Percentiles rank a stretch among this genome's conserved stretches.
These are phyloP conservation scores for Annulohypoxylon nitens DNA, from an alignment of 495 filamentous ascomycete species.

Conservation along the genomic window DNA sequence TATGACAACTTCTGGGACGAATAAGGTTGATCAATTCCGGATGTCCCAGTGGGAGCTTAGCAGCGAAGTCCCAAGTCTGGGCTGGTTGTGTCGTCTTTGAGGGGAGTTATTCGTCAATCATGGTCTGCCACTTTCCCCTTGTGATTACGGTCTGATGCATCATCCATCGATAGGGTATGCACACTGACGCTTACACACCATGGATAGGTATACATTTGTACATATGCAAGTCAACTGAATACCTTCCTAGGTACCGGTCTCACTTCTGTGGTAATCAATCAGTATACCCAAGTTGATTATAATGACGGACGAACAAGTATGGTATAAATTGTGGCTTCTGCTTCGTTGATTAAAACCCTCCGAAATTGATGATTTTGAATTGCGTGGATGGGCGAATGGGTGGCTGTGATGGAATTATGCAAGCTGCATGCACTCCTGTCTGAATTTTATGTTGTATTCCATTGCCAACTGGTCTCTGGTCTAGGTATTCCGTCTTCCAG, in stretches of 20 bases:
- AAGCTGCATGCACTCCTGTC: constrained; percentile 48
- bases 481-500: constrained; percentile 11
- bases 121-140: constrained; percentile 6
- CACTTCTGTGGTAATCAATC: background rate
- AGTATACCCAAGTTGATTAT: constrained; percentile 2
- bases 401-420: constrained; percentile 43
- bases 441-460: constrained; percentile 35
- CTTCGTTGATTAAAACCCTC: constrained; percentile 32
- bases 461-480: constrained; percentile 26
- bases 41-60: constrained; percentile 28
- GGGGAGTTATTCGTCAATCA: constrained; percentile 18
- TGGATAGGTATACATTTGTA: background rate
- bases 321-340: constrained; percentile 38
- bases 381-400: background rate
- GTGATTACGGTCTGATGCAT: constrained; percentile 17
- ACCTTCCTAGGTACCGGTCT: background rate
- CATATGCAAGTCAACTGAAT: constrained; percentile 5
- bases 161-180: constrained; percentile 9
- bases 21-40: constrained; percentile 37
- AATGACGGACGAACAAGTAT: constrained; percentile 17
- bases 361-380: constrained; percentile 21
- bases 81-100: constrained; percentile 24
- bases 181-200: background rate
- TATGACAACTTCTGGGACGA: constrained; percentile 34
- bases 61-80: constrained; percentile 12